phyloP scores from a whole-genome alignment of 2,329 filamentous ascomycete species.

The Scopulariopsis brevicaulis region DNA sequence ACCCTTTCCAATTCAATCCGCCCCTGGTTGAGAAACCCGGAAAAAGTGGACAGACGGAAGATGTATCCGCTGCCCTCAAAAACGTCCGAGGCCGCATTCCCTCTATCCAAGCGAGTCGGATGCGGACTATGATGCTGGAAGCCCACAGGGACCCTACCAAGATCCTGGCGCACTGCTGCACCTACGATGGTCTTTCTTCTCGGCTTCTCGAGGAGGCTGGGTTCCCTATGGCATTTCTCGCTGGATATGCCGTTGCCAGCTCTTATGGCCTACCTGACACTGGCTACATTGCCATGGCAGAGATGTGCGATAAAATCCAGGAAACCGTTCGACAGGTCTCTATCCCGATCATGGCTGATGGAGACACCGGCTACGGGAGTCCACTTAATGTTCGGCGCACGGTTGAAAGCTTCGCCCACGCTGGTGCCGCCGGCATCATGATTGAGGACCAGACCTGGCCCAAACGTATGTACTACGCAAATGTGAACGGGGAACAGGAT shows the following conservation, averaged over 20 bases:
- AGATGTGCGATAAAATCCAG: conserved; percentile 32
- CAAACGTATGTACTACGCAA: conserved; percentile 29
- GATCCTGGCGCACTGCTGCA: conserved; percentile 29
- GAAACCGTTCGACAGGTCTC: conserved; percentile 23
- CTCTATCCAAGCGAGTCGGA: conserved; percentile 23
- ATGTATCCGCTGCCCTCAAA: conserved; percentile 6
- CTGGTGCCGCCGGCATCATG: conserved; percentile 26
- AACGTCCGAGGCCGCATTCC: conserved; percentile 24
- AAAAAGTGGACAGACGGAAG: not conserved
- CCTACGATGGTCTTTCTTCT: conserved; percentile 30
- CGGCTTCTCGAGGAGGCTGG: conserved; percentile 31
- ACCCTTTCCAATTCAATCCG: conserved; percentile 18
- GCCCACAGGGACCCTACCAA: conserved; percentile 25
- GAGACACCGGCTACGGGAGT: conserved; percentile 34
- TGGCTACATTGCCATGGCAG: conserved; percentile 34
- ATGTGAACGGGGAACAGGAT: conserved; percentile 31
- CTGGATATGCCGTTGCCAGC: conserved; percentile 27
- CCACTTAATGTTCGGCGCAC: conserved; percentile 33
- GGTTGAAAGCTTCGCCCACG: conserved; percentile 27
- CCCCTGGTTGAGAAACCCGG: not conserved
- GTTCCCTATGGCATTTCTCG: conserved; percentile 30
- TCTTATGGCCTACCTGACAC: conserved; percentile 31
- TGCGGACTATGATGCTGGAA: conserved; percentile 26
- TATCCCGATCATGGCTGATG: conserved; percentile 30
- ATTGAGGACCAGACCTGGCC: conserved; percentile 38